A percentile compares a stretch with the other conserved stretches of the same genome.
Evolutionary conservation across 352 stramenopile genomes (phyloP).

Genomic region (Globisporangium yorkense): DNA sequence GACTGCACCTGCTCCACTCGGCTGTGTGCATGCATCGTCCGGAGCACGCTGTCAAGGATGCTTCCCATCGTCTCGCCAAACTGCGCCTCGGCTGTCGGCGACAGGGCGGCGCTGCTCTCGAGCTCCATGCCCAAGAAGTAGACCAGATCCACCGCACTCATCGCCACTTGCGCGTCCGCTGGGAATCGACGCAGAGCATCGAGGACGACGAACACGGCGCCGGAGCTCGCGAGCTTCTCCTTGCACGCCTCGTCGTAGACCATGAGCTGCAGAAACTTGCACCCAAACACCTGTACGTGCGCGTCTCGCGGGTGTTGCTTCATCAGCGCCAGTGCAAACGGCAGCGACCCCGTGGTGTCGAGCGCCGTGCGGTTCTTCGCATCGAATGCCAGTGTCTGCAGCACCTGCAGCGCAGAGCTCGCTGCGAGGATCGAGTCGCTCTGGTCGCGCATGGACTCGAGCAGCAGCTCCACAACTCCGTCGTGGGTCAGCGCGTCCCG

Average conservation of each 20-base stretch:
- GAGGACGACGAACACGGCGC: conserved; percentile 28
- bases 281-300: conserved; percentile 39
- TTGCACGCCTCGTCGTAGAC: conserved; percentile 52
- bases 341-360: conserved; percentile 21
- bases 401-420: conserved; percentile 27
- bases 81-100: conserved; percentile 3
- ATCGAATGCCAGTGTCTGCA: conserved; percentile 45
- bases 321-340: conserved; percentile 31
- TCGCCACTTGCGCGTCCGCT: conserved; percentile 30
- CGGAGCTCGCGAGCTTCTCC: conserved; percentile 24
- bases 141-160: conserved; percentile 41
- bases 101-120: conserved; percentile 12
- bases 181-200: conserved; percentile 27
- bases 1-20: conserved; percentile 39
- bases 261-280: conserved; percentile 70
- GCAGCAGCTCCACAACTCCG: conserved; percentile 29
- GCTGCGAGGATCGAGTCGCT: conserved; percentile 11
- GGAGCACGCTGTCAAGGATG: conserved; percentile 23
- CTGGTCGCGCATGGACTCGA: conserved; percentile 18
- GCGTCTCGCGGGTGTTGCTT: conserved; percentile 18
- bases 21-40: conserved; percentile 26
- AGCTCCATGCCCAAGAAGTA: conserved; percentile 51
- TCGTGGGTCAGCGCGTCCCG: conserved; percentile 35
- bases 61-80: conserved; percentile 7
- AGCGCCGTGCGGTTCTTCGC: conserved; percentile 29